These are phyloP conservation scores for Collybia nuda DNA, from an alignment of 768 basidiomycete species.

Conservation along the genomic window DNA sequence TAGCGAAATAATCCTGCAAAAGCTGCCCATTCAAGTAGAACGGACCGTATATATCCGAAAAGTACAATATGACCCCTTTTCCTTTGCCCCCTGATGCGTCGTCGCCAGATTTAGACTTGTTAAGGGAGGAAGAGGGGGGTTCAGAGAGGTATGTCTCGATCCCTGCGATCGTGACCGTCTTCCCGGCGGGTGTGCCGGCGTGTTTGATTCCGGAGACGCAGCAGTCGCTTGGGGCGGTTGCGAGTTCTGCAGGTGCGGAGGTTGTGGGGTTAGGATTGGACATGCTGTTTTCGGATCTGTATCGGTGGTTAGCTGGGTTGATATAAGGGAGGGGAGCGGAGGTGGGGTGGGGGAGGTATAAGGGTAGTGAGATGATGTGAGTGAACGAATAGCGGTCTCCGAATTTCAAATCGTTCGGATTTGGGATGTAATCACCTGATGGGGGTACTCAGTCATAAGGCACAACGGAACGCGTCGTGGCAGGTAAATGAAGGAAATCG, in stretches of 20 bases:
- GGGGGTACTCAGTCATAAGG: too few species aligned
- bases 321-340: too few species aligned
- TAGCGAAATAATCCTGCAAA: constrained; percentile 64
- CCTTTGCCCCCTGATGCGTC: constrained; percentile 16
- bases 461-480: too few species aligned
- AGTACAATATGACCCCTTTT: constrained; percentile 58
- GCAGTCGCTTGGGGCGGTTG: constrained; percentile 46
- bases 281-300: too few species aligned
- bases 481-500: too few species aligned
- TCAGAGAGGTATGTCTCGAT: constrained; percentile 57
- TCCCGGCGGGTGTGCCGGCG: constrained; percentile 45
- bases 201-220: constrained; percentile 57
- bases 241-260: constrained; percentile 35
- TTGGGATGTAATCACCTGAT: too few species aligned
- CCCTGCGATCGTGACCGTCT: constrained; percentile 35
- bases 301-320: not conserved
- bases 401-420: too few species aligned
- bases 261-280: constrained; percentile 10
- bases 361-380: too few species aligned
- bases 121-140: too few species aligned
- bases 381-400: too few species aligned
- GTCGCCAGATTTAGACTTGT: too few species aligned
- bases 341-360: not conserved
- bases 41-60: constrained; percentile 60
- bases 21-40: constrained; percentile 59